These are phyloP conservation scores for Protomyces inouyei DNA, from an alignment of 1,139 yeast genomes.

Conservation along the genomic window DNA sequence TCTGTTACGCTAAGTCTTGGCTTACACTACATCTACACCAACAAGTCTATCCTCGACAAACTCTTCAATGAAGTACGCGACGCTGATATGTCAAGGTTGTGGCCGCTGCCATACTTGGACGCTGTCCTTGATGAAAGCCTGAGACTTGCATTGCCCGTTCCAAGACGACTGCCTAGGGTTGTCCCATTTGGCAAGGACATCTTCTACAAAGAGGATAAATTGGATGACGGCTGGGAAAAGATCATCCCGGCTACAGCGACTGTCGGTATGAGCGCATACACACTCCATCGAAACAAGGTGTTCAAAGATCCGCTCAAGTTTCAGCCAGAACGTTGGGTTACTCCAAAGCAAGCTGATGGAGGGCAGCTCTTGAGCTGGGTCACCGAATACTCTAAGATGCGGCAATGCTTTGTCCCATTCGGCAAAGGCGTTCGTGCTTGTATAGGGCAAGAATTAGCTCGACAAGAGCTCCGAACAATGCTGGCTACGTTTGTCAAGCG, in stretches of 20 bases:
- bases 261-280: slow-evolving; percentile 15
- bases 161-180: slow-evolving; percentile 15
- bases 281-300: slow-evolving; percentile 14
- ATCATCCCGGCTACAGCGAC: slow-evolving; percentile 18
- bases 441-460: slow-evolving; percentile 20
- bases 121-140: slow-evolving; percentile 16
- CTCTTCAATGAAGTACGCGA: slow-evolving; percentile 4
- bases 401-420: slow-evolving; percentile 13
- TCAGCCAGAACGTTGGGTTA: slow-evolving; percentile 8
- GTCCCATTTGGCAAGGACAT: slow-evolving; percentile 6
- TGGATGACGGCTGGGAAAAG: slow-evolving; percentile 23
- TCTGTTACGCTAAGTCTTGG: slow-evolving; percentile 14
- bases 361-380: neutral
- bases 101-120: neutral
- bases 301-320: slow-evolving; percentile 6
- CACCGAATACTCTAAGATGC: neutral
- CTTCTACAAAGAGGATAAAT: slow-evolving; percentile 20
- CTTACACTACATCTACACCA: slow-evolving; percentile 10
- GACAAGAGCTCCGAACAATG: slow-evolving; percentile 7
- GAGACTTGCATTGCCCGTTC: slow-evolving; percentile 12
- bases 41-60: neutral
- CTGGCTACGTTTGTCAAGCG: neutral
- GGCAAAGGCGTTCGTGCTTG: slow-evolving; percentile 22
- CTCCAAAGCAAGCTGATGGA: neutral
- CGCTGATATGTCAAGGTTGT: neutral